A percentile compares a stretch with the other conserved stretches of the same genome.
phyloP scores from a whole-genome alignment of 208 protist genomes.

The Leishmania martiniquensis region DNA sequence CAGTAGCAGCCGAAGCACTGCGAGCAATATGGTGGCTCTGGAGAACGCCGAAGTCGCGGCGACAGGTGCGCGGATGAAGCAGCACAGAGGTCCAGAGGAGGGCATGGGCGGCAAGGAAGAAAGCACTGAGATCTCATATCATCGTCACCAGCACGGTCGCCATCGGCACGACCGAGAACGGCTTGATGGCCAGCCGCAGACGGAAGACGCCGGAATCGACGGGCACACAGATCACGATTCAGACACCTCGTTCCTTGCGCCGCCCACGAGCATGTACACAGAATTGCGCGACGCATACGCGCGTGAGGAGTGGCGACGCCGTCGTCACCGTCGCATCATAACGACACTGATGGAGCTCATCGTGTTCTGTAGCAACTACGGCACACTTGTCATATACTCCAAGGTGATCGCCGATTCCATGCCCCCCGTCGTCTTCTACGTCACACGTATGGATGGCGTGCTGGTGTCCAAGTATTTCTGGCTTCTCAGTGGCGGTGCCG shows the following conservation, averaged over 20 bases:
- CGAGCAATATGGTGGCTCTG: neutral
- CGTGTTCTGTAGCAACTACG: conserved; percentile 76
- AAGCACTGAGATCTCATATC: neutral
- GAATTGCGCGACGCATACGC: conserved; percentile 25
- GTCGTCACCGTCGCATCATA: conserved; percentile 47
- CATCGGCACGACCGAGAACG: neutral
- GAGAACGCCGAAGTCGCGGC: neutral
- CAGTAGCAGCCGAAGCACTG: neutral
- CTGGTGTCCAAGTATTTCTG: conserved; percentile 51
- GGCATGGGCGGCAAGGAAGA: neutral
- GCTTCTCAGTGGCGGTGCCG: conserved; percentile 49
- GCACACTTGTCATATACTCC: conserved; percentile 66
- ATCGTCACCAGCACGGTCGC: neutral
- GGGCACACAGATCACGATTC: neutral
- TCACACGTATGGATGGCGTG: conserved; percentile 38
- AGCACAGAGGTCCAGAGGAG: neutral
- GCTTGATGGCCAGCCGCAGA: neutral
- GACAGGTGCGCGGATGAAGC: neutral
- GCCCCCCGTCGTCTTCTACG: conserved; percentile 47
- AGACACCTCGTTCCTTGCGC: neutral
- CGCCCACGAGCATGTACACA: conserved; percentile 12
- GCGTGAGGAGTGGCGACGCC: conserved; percentile 42
- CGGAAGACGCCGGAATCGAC: neutral
- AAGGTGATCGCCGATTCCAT: conserved; percentile 76
- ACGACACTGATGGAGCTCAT: conserved; percentile 61